phyloP scores from a whole-genome alignment of 768 basidiomycete species.

The Daedaleopsis nitida region DNA sequence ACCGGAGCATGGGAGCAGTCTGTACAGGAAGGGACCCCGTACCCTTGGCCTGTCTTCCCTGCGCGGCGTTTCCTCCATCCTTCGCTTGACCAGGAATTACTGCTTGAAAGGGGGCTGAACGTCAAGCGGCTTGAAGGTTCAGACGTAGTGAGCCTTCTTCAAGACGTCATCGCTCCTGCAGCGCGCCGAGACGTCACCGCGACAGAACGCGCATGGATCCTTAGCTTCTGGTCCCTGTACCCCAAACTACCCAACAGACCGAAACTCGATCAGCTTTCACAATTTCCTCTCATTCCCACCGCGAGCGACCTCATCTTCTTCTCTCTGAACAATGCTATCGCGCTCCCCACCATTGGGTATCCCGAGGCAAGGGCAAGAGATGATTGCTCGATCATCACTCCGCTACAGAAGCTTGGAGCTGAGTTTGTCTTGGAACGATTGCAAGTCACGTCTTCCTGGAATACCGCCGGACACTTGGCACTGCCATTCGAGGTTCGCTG shows the following conservation, averaged over 20 bases:
- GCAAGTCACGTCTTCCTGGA: no score
- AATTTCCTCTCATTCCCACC: constrained; percentile 6
- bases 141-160: neutral
- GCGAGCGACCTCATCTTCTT: neutral
- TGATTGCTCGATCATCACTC: neutral
- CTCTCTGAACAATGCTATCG: neutral
- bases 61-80: neutral
- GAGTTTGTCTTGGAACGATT: neutral
- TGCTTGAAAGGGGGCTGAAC: neutral
- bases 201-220: no score
- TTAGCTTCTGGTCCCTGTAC: neutral
- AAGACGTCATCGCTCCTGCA: no score
- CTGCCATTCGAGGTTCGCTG: neutral
- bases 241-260: neutral
- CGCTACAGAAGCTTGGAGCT: constrained; percentile 1
- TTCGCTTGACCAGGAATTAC: neutral
- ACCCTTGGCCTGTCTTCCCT: neutral
- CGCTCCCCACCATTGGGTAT: neutral
- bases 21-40: no score
- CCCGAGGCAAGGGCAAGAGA: neutral
- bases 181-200: neutral
- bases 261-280: neutral
- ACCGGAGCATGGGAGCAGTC: neutral
- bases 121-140: neutral
- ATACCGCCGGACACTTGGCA: neutral